Evolutionary conservation across 192 early-diverging fungal species (phyloP).

Genomic region (Radiomyces spectabilis): DNA sequence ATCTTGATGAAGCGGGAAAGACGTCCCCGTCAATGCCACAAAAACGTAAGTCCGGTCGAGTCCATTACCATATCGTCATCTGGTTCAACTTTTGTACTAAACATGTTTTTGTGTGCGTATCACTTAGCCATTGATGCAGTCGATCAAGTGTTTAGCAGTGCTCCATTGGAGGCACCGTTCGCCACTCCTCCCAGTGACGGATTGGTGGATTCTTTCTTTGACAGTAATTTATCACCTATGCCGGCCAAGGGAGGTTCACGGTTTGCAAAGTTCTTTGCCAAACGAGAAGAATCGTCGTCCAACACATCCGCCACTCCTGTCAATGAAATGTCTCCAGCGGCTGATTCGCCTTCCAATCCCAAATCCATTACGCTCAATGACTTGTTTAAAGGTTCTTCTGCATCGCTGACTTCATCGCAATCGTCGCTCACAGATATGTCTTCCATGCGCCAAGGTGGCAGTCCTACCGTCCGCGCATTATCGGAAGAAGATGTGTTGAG

Average conservation of each 20-base stretch:
- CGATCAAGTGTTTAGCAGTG: background rate
- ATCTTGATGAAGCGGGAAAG: background rate
- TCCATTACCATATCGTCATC: background rate
- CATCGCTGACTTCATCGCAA: background rate
- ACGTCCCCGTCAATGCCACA: background rate
- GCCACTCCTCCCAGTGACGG: background rate
- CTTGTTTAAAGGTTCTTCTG: conserved; percentile 23
- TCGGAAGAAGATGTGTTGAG: conserved; percentile 50
- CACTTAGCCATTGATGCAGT: too few species aligned
- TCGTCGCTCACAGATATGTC: background rate
- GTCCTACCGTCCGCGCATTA: conserved; percentile 8
- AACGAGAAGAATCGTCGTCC: conserved; percentile 30
- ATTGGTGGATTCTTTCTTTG: conserved; percentile 22
- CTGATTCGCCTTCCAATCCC: background rate
- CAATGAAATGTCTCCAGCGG: background rate
- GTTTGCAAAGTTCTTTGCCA: conserved; percentile 52
- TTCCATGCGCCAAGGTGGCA: background rate
- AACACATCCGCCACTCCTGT: background rate
- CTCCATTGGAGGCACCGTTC: background rate
- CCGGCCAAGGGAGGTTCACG: conserved; percentile 43
- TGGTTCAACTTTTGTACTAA: too few species aligned
- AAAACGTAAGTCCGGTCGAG: background rate
- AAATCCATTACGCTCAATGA: conserved; percentile 32
- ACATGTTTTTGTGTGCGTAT: too few species aligned
- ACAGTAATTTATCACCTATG: conserved; percentile 20